Base-by-base conservation (phyloP, 2,329 filamentous ascomycete species). In the Tetracladium maxilliforme region DNA sequence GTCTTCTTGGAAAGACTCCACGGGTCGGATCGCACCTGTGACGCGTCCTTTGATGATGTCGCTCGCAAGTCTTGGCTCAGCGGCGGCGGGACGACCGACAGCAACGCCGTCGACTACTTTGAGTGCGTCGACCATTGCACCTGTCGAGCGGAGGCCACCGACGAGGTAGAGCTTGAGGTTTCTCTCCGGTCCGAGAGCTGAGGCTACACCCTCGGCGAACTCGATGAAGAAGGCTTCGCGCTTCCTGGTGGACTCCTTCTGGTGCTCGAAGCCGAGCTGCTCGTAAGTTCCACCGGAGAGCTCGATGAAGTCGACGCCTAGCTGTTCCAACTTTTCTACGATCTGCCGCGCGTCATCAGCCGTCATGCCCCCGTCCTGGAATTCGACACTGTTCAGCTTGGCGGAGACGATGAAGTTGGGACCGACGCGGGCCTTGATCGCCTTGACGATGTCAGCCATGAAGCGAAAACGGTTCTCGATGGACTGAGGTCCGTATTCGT, bases 401-500 rank as follows among this genome's bases (percentile, higher is more conserved):
- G 67, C 46, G 4, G 57, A 61, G 7, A 71, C 49, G 19, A 56
- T 56, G 32, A 70, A 67, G 1, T 30, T 21, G 7, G 29, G 26
- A 1, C 69, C 70, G 10, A 66, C 44, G 0, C 61, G 57, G 0
- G 52, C 43, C 0, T 47, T 43, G 2, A 69, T 61, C 7, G 67
- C 48, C 10, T 79, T 66, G 3, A 73, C 64, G 6, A 79, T 47
- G 43, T 90, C 81, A 3, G 82, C 48, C 0, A 66, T 61, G 6
- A 90, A 47, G 0, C 80, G 64, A 0, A 58, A 65, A 19, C 81
- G 66, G 49, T 87, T 86, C 51, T 79, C 73, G 34, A 77, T 76
- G 22, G 55, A 64, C 3, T 67, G 67, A n/a, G n/a, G n/a, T 5
- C 69, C 69, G 31, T 71, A 73, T 5, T 45, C 42, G 30, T 74